phyloP scores from a whole-genome alignment of 1,284 basidiomycete genomes.

The Melampsora occidentalis region DNA sequence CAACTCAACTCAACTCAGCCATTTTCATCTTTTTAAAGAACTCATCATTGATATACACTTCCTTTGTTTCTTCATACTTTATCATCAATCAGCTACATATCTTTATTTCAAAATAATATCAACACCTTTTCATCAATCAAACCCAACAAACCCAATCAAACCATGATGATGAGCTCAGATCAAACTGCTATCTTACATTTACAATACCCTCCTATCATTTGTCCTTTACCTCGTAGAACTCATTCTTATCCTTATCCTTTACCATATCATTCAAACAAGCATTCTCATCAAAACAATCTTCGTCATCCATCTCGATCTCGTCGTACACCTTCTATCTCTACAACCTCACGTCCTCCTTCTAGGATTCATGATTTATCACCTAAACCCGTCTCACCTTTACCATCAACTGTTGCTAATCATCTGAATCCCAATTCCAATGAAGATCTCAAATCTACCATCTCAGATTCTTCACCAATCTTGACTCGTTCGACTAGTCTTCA shows the following conservation, averaged over 20 bases:
- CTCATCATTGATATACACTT: too few relatives aligned
- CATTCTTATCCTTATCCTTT: background rate
- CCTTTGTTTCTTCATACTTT: too few relatives aligned
- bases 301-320: background rate
- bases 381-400: background rate
- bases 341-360: background rate
- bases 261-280: background rate
- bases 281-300: background rate
- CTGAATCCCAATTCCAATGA: background rate
- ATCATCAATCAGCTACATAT: too few relatives aligned
- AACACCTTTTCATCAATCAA: too few relatives aligned
- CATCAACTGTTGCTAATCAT: background rate
- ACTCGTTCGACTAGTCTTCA: background rate
- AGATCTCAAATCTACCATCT: background rate
- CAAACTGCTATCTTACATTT: too few relatives aligned
- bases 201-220: slow-evolving; percentile 1
- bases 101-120: too few relatives aligned
- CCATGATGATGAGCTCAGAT: too few relatives aligned
- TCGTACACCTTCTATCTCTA: background rate
- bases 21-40: too few relatives aligned
- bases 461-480: background rate
- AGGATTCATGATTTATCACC: background rate
- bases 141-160: too few relatives aligned
- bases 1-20: too few relatives aligned
- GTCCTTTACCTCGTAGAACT: slow-evolving; percentile 10